These are phyloP conservation scores for Boletus rufocinnamomeus DNA, from an alignment of 768 basidiomycete species.

Conservation along the genomic window DNA sequence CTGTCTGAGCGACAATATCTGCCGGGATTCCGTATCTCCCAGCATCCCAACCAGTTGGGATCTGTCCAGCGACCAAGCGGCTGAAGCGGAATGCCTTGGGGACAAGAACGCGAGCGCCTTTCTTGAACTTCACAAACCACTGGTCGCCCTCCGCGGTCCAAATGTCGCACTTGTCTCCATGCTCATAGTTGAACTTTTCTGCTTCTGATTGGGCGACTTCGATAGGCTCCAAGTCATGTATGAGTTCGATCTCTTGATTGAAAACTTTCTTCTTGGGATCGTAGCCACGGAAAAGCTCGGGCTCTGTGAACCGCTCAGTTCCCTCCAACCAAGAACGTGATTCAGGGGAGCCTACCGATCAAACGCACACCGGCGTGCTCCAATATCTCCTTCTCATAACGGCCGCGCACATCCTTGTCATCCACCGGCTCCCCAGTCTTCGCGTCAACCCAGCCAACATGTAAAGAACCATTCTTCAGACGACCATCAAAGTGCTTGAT, in stretches of 20 bases:
- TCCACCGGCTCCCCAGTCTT: constrained; percentile 93
- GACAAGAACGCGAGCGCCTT: constrained; percentile 88
- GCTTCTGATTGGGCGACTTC: constrained; percentile 92
- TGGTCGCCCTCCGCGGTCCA: constrained; percentile 93
- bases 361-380: constrained; percentile 90
- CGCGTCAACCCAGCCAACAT: constrained; percentile 98
- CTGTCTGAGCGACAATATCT: constrained; percentile 93
- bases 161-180: constrained; percentile 94
- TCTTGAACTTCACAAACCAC: constrained; percentile 99
- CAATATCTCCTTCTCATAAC: constrained; percentile 93
- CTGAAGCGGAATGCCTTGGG: constrained; percentile 96
- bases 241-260: constrained; percentile 95
- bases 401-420: constrained; percentile 93
- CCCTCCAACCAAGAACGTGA: background rate
- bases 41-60: constrained; percentile 97
- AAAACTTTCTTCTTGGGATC: constrained; percentile 97
- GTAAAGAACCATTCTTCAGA: constrained; percentile 85
- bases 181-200: constrained; percentile 93
- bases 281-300: constrained; percentile 96
- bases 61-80: constrained; percentile 91
- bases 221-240: constrained; percentile 94
- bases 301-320: constrained; percentile 57
- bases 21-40: constrained; percentile 96
- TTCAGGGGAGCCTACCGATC: constrained; percentile 65
- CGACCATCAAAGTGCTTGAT: constrained; percentile 99